Conservation (phyloP, 345 rosid genomes). For the Microthlaspi erraticum region DNA sequence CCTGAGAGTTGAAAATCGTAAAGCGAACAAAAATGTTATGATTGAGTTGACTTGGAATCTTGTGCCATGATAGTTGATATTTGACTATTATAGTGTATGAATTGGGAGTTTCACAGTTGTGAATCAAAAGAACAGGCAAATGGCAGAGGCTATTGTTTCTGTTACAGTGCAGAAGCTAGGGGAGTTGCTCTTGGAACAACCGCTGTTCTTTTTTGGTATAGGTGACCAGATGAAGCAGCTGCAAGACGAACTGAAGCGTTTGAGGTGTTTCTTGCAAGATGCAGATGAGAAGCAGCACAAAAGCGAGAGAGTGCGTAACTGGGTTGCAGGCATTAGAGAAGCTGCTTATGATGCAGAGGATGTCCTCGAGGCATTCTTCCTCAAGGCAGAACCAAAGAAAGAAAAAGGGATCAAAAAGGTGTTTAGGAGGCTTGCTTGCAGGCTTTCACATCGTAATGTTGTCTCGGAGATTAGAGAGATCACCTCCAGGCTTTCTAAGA, state of each 20-base stretch:
- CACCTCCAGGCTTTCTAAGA: conserved; percentile 44
- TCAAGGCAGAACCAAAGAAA: conserved; percentile 31
- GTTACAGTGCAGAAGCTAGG: conserved; percentile 43
- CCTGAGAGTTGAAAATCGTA: conserved; percentile 28
- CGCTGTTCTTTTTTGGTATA: conserved; percentile 29
- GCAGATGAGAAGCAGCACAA: conserved; percentile 42
- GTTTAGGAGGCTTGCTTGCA: conserved; percentile 21
- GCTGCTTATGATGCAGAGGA: conserved; percentile 49
- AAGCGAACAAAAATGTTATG: conserved; percentile 12
- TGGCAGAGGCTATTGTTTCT: conserved; percentile 46
- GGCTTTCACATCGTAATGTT: conserved; percentile 32
- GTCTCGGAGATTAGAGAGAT: conserved; percentile 39
- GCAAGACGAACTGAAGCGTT: conserved; percentile 43
- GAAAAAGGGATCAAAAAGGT: conserved; percentile 27
- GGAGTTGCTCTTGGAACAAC: conserved; percentile 35
- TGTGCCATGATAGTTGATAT: conserved; percentile 10
- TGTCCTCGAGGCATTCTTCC: conserved; percentile 40
- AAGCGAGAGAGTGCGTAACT: conserved; percentile 44
- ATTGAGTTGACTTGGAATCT: conserved; percentile 22
- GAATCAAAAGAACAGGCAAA: conserved; percentile 25
- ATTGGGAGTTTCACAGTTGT: conserved; percentile 4
- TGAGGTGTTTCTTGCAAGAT: conserved; percentile 49
- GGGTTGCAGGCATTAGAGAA: conserved; percentile 47
- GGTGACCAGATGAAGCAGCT: conserved; percentile 39
- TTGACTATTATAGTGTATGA: conserved; percentile 14